Evolutionary conservation across 805 yeast genomes (phyloP).

Genomic region (Danielia oregonensis): DNA sequence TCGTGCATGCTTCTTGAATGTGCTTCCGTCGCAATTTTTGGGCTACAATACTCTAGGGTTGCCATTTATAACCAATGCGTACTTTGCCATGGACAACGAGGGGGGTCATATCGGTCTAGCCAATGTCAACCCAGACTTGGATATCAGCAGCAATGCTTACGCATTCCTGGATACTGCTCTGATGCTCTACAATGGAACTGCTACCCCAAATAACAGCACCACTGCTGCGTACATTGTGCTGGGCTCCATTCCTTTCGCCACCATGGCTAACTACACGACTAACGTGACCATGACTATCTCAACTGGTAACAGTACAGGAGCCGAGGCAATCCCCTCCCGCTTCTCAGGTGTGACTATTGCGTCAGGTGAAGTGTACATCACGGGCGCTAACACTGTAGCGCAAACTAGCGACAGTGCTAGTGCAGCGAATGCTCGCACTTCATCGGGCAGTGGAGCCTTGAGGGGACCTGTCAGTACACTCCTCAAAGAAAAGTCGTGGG

Average conservation of each 20-base stretch:
- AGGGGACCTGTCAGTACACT: constrained; percentile 4
- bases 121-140: constrained; percentile 31
- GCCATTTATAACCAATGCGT: constrained; percentile 50
- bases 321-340: constrained; percentile 21
- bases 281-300: constrained; percentile 10
- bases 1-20: constrained; percentile 52
- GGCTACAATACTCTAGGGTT: constrained; percentile 59
- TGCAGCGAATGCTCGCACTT: constrained; percentile 15
- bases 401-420: constrained; percentile 11
- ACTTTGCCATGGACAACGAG: constrained; percentile 63
- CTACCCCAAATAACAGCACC: constrained; percentile 10
- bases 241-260: constrained; percentile 51
- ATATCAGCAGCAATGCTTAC: neutral
- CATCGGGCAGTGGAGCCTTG: constrained; percentile 1
- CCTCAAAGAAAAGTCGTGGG: constrained; percentile 1
- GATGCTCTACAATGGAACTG: constrained; percentile 1
- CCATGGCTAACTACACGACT: constrained; percentile 2
- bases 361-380: constrained; percentile 28
- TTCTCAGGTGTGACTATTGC: constrained; percentile 23
- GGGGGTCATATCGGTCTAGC: constrained; percentile 55
- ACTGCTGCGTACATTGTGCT: constrained; percentile 29
- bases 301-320: constrained; percentile 6
- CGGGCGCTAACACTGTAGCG: constrained; percentile 9
- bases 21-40: constrained; percentile 43
- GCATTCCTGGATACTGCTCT: constrained; percentile 1